Conservation (phyloP, 1,139 yeast species). For the Kurtzmaniella natalensis region DNA sequence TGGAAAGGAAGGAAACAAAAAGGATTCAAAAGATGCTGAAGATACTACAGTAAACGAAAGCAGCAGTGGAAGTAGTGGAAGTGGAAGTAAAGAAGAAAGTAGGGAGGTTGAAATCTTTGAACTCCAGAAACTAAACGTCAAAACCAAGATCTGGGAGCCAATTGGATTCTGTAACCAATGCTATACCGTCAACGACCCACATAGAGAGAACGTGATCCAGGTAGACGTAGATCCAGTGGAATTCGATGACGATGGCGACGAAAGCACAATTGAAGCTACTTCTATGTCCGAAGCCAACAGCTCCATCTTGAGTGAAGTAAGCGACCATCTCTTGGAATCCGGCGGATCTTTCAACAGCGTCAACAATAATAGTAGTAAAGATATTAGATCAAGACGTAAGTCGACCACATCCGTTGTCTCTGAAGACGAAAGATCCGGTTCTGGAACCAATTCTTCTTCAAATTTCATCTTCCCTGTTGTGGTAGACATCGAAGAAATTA, state of each 20-base stretch:
- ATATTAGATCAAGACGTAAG: slow-evolving; percentile 8
- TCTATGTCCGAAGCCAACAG: slow-evolving; percentile 6
- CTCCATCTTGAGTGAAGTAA: slow-evolving; percentile 8
- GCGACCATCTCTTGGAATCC: slow-evolving; percentile 2
- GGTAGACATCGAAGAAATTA: slow-evolving; percentile 33
- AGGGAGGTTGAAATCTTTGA: slow-evolving; percentile 65
- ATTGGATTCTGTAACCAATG: slow-evolving; percentile 55
- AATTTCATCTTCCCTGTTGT: slow-evolving; percentile 13
- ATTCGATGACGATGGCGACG: slow-evolving; percentile 7
- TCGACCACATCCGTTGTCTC: slow-evolving; percentile 17
- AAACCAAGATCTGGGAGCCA: slow-evolving; percentile 54
- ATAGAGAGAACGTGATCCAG: slow-evolving; percentile 14
- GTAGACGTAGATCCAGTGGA: slow-evolving; percentile 5
- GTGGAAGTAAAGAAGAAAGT: slow-evolving; percentile 3
- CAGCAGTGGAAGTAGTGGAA: not conserved
- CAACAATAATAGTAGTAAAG: slow-evolving; percentile 9
- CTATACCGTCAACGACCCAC: slow-evolving; percentile 40
- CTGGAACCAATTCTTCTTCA: slow-evolving; percentile 15
- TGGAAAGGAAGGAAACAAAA: not conserved
- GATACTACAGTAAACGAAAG: too few relatives aligned
- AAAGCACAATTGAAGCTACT: not conserved
- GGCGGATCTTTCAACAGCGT: not conserved
- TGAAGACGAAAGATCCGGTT: slow-evolving; percentile 34
- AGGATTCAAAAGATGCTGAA: slow-evolving; percentile 42
- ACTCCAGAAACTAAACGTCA: slow-evolving; percentile 52